Evolutionary conservation across 495 filamentous ascomycete species (phyloP), one percentile per base, ranked within the genome.

Genomic region (Podospora pseudocomata): DNA sequence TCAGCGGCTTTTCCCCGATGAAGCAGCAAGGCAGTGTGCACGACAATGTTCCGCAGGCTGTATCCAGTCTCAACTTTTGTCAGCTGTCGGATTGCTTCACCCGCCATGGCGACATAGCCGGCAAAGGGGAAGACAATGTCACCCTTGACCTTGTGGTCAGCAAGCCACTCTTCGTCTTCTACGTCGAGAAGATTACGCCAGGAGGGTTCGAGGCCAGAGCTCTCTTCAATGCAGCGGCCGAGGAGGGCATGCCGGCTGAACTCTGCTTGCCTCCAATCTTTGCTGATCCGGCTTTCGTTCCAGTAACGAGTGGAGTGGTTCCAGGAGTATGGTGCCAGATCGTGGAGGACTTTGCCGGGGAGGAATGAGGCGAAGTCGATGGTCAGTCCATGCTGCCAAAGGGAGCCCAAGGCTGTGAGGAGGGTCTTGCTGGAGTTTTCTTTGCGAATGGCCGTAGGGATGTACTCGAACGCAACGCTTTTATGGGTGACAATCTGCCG

Each of bases 111-210:
- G 5, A 84, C 63, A 61, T 77, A 83, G 2, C 75, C 82, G 4
- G 82, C 78, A 60, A 68, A 73, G 3, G 83, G 84, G 58, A 82
- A 85, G n/a, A 85, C 71, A 1, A 77, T 65, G 20, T 78, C 72
- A 1, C 53, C 39, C 23, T 78, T 74, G 71, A 60, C 72, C 73
- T 16, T 75, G 68, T 86, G 84, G 57, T 85, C 78, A 5, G 64
- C n/a, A 0, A 86, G 30, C 85, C 84, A 86, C 0, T 80, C 77
- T 0, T 73, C 57, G 44, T 85, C 78, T 0, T 69, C 62, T 0
- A 78, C 19, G 18, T 76, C 64, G 0, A 86, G 57, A 7, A 81
- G 27, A 57, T 83, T 78, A 3, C 80, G 74, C 84, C 84, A 87
- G 4, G 60, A 59, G 1, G 81, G 73, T 32, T 65, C 58, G 20